These are phyloP conservation scores for Neurospora sublineolata DNA, from an alignment of 495 filamentous ascomycete species.

Conservation along the genomic window DNA sequence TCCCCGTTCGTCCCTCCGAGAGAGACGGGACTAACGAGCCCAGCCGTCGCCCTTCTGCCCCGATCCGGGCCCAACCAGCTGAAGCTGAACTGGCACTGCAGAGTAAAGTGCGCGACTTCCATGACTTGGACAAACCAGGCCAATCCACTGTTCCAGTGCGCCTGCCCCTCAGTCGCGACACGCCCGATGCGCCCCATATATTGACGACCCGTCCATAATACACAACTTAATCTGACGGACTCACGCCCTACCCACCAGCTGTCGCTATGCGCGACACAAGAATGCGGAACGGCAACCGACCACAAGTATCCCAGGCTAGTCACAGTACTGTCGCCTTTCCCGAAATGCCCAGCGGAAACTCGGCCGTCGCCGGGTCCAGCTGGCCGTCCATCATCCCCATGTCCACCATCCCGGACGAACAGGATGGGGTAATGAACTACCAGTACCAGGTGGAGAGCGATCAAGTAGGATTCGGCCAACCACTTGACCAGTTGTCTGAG, in stretches of 20 bases:
- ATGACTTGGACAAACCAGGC: neutral
- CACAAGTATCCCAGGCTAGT: neutral
- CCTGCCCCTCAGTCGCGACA: neutral
- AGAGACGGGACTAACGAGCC: neutral
- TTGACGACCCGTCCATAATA: neutral
- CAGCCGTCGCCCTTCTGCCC: neutral
- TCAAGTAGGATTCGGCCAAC: neutral
- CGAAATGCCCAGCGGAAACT: neutral
- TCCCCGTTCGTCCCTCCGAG: neutral
- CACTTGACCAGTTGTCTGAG: neutral
- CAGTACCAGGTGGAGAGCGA: neutral
- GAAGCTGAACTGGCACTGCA: neutral
- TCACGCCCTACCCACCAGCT: neutral
- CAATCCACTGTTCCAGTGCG: neutral
- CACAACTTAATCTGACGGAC: neutral
- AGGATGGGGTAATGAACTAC: neutral
- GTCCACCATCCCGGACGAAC: neutral
- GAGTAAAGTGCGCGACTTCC: neutral
- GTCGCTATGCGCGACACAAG: neutral
- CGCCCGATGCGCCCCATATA: neutral
- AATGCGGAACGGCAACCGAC: neutral
- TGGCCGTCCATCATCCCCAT: neutral
- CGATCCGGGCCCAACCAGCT: neutral
- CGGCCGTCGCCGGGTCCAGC: neutral
- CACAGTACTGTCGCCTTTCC: neutral